Conservation (phyloP, 177 flowering plant genomes). For the Tripterygium wilfordii region DNA sequence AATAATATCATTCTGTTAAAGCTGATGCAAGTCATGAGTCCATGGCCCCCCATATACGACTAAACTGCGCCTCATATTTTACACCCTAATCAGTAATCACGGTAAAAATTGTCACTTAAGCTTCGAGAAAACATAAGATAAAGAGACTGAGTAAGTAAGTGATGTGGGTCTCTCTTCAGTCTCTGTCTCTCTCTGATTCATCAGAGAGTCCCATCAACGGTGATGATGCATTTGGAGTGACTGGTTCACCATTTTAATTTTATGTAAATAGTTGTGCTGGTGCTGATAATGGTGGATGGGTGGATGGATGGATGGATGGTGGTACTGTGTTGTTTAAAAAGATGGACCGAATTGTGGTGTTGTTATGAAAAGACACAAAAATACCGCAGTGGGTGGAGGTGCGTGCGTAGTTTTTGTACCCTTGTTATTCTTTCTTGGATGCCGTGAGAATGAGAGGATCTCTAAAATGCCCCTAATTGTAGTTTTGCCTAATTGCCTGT, state of each 20-base stretch:
- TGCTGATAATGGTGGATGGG: too few species aligned
- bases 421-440: conserved; percentile 12
- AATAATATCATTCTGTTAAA: conserved; percentile 18
- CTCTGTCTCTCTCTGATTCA: too few species aligned
- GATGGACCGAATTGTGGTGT: too few species aligned
- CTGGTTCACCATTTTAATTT: too few species aligned
- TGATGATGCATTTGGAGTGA: background rate
- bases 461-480: conserved; percentile 12
- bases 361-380: too few species aligned
- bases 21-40: background rate
- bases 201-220: conserved; percentile 2
- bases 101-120: too few species aligned
- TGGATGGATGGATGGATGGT: background rate
- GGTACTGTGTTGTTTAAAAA: background rate
- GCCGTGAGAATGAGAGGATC: conserved; percentile 14
- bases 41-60: conserved; percentile 10
- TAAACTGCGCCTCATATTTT: conserved; percentile 17
- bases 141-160: too few species aligned
- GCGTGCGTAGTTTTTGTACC: background rate
- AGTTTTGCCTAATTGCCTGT: background rate
- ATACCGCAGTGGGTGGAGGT: conserved; percentile 6
- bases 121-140: too few species aligned
- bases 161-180: too few species aligned
- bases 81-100: too few species aligned
- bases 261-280: too few species aligned